phyloP scores from a whole-genome alignment of 805 yeast species.

The Suhomyces kilbournensis region DNA sequence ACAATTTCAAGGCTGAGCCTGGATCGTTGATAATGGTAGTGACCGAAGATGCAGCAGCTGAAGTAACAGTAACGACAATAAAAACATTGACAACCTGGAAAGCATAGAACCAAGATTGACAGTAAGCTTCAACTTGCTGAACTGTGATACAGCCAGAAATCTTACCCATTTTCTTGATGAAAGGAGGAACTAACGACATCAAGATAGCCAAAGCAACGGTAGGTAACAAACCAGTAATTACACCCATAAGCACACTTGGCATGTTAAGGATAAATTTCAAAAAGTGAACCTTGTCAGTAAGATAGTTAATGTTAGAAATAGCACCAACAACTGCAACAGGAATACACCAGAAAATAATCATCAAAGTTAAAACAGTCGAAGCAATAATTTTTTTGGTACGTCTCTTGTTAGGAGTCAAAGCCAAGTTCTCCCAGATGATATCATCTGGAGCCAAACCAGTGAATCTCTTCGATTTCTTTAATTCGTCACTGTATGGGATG shows the following conservation, averaged over 20 bases:
- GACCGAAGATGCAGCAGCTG: slow-evolving; percentile 31
- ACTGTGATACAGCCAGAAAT: slow-evolving; percentile 23
- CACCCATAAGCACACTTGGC: slow-evolving; percentile 22
- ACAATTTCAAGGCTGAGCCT: slow-evolving; percentile 15
- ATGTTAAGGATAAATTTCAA: slow-evolving; percentile 24
- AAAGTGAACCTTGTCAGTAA: slow-evolving; percentile 22
- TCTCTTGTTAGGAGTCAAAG: slow-evolving; percentile 57
- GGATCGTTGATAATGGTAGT: slow-evolving; percentile 12
- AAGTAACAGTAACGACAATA: slow-evolving; percentile 22
- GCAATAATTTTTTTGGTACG: slow-evolving; percentile 56
- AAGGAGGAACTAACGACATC: slow-evolving; percentile 28
- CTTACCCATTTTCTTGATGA: slow-evolving; percentile 25
- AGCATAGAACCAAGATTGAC: slow-evolving; percentile 27
- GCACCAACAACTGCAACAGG: slow-evolving; percentile 32
- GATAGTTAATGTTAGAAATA: slow-evolving; percentile 25
- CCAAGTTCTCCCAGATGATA: slow-evolving; percentile 76
- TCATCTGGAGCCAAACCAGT: slow-evolving; percentile 79
- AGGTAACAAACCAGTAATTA: slow-evolving; percentile 27
- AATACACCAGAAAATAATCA: slow-evolving; percentile 84
- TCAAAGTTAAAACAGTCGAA: slow-evolving; percentile 56
- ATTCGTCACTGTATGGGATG: slow-evolving; percentile 53
- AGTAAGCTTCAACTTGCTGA: slow-evolving; percentile 24
- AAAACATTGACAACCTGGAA: slow-evolving; percentile 31
- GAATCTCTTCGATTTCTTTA: slow-evolving; percentile 45
- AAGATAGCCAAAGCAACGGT: slow-evolving; percentile 25